These are phyloP conservation scores for Hygrophila difformis DNA, from an alignment of 257 asterid species.

Conservation along the genomic window DNA sequence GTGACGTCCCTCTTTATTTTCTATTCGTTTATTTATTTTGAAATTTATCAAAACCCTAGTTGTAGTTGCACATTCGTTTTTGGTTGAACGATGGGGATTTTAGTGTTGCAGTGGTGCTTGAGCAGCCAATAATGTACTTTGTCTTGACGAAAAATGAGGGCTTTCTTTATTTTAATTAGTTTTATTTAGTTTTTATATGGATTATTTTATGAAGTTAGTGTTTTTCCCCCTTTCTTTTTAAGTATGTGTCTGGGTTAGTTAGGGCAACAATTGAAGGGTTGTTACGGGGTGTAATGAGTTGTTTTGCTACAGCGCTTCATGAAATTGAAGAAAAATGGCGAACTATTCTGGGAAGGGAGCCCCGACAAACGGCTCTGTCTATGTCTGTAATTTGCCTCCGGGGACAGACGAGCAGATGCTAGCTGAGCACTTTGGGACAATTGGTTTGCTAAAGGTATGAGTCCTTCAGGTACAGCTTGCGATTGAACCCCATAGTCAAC, in stretches of 20 bases:
- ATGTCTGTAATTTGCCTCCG: conserved; percentile 83
- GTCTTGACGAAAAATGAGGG: neutral
- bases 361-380: conserved; percentile 69
- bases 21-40: neutral
- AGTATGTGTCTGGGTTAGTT: no score
- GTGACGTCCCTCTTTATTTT: neutral
- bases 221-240: no score
- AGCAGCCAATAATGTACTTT: neutral
- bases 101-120: neutral
- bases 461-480: conserved; percentile 16
- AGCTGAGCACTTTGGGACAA: conserved; percentile 91
- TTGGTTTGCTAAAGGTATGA: conserved; percentile 92
- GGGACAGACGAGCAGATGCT: conserved; percentile 92
- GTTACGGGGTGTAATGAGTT: neutral
- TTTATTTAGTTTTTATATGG: neutral
- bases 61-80: no score
- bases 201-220: neutral
- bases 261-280: neutral
- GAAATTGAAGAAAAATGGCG: conserved; percentile 66
- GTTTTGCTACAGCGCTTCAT: conserved; percentile 13
- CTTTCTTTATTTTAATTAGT: neutral
- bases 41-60: neutral
- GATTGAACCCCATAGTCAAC: neutral
- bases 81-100: neutral
- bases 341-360: conserved; percentile 53